Evolutionary conservation across 345 rosid species (phyloP).

Genomic region (Salix dunnii): DNA sequence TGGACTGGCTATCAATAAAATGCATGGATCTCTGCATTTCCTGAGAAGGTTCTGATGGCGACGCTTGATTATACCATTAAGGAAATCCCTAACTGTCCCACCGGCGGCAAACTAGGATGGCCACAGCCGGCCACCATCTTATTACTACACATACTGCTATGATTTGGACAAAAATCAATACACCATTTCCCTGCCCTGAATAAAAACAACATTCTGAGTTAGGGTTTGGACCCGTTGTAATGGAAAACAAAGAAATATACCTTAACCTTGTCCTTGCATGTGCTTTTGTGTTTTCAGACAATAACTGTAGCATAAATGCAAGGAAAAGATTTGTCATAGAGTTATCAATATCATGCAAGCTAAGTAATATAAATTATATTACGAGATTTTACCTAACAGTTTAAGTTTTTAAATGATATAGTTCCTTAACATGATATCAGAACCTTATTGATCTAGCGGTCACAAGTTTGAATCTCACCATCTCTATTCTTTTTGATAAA

Average conservation of each 20-base stretch:
- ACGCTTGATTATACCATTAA: neutral
- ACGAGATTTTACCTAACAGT: accelerated
- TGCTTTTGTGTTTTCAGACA: neutral
- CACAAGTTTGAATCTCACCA: too few species aligned
- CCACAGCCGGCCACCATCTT: neutral
- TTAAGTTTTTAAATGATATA: accelerated
- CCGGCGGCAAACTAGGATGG: neutral
- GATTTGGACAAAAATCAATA: neutral
- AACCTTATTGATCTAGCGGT: accelerated
- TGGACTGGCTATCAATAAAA: neutral
- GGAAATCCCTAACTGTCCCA: neutral
- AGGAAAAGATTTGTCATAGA: neutral
- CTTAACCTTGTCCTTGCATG: neutral
- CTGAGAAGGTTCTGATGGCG: neutral
- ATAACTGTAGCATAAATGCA: neutral
- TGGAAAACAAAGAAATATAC: neutral
- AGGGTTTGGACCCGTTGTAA: neutral
- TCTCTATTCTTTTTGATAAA: accelerated
- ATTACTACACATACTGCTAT: neutral
- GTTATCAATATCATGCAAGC: neutral
- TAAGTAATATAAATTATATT: too few species aligned
- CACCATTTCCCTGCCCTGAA: neutral
- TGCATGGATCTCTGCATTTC: neutral
- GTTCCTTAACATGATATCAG: accelerated
- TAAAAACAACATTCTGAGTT: neutral